Percentiles rank a stretch among this genome's conserved stretches.
These are phyloP conservation scores for Magnolia changhungtana DNA, from an alignment of 164 flowering plant genomes.

Conservation along the genomic window DNA sequence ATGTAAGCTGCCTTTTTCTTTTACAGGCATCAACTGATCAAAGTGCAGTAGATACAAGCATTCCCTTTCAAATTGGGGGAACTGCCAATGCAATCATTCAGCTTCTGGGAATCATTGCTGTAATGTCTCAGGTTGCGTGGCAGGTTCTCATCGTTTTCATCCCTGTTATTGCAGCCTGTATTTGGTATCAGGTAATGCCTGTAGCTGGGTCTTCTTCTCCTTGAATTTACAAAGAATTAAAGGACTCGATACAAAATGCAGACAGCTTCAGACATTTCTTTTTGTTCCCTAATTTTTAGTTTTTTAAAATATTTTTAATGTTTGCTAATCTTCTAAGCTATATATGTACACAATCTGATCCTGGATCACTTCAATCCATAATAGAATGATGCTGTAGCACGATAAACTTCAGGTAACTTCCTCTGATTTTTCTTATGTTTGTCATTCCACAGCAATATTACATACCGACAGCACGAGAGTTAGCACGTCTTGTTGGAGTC, in stretches of 20 bases:
- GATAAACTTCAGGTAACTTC: background rate
- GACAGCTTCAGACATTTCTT: background rate
- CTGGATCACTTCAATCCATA: background rate
- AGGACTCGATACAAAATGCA: background rate
- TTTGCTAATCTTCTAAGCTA: background rate
- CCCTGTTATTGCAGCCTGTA: constrained; percentile 56
- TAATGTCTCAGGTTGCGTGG: constrained; percentile 93
- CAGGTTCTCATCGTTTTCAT: constrained; percentile 74
- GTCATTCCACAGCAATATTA: constrained; percentile 35
- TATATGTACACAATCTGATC: background rate
- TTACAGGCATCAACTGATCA: constrained; percentile 95
- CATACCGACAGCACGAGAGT: constrained; percentile 30
- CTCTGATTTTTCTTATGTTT: background rate
- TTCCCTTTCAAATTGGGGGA: constrained; percentile 39
- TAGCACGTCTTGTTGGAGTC: constrained; percentile 34
- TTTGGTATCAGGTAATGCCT: constrained; percentile 76
- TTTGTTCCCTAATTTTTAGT: background rate
- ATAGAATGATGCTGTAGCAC: background rate
- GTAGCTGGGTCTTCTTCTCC: background rate
- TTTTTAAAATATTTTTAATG: background rate
- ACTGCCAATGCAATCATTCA: constrained; percentile 57
- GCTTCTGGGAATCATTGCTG: constrained; percentile 71
- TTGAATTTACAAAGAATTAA: background rate
- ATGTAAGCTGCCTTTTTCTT: background rate
- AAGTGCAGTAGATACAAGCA: constrained; percentile 62